Percentiles rank a stretch among this genome's conserved stretches.
Conservation (phyloP, 2,329 filamentous ascomycete species). For the Aspergillus sp. region DNA sequence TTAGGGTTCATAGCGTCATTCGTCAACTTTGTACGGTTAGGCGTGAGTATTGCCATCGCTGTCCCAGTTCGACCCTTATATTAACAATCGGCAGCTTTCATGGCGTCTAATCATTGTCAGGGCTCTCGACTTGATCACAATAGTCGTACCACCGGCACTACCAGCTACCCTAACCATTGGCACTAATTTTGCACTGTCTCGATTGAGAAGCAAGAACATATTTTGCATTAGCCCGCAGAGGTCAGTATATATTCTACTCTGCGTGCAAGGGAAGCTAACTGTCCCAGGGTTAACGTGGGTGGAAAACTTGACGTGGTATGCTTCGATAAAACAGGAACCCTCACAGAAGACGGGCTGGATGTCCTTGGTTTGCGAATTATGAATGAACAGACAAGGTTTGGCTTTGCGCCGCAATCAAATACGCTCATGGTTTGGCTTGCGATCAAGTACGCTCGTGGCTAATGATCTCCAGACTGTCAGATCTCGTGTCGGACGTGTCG, state of each 20-base stretch:
- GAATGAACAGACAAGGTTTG: constrained; percentile 58
- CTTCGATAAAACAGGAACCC: constrained; percentile 98
- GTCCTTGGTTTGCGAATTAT: constrained; percentile 86
- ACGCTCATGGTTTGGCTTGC: constrained; percentile 30
- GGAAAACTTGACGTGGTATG: constrained; percentile 96
- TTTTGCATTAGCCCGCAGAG: constrained; percentile 96
- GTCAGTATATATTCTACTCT: constrained; percentile 29
- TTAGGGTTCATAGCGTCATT: constrained; percentile 90
- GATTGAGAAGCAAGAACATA: constrained; percentile 86
- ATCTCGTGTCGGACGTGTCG: constrained; percentile 70
- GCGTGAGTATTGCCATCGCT: constrained; percentile 42
- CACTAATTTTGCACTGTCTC: constrained; percentile 87
- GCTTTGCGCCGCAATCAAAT: not conserved
- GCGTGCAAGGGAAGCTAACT: not conserved
- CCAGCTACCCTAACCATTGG: constrained; percentile 95
- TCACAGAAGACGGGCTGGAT: constrained; percentile 95
- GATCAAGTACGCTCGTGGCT: constrained; percentile 15
- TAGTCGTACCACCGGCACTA: constrained; percentile 92
- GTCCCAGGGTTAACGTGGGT: constrained; percentile 80
- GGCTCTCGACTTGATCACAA: constrained; percentile 93
- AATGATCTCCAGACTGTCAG: constrained; percentile 64
- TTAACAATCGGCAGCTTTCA: constrained; percentile 58
- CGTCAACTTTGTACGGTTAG: constrained; percentile 86
- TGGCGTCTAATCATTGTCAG: constrained; percentile 92
- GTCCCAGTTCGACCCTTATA: not conserved